These are phyloP conservation scores for Rhizopus arrhizus DNA, from an alignment of 371 early-diverging fungal species.

Conservation along the genomic window DNA sequence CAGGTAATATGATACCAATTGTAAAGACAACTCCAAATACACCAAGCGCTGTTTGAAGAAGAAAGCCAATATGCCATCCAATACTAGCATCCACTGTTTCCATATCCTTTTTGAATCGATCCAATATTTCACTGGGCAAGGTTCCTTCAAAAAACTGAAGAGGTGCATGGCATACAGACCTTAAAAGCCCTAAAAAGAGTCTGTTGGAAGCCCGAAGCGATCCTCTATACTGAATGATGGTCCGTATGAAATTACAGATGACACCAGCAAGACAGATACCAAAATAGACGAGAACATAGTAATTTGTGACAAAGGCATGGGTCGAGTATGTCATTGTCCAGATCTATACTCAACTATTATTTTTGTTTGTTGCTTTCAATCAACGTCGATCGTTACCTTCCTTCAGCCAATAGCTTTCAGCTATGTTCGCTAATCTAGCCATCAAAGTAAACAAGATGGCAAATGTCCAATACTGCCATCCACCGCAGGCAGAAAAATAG, in stretches of 20 bases:
- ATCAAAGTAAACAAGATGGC: conserved; percentile 38
- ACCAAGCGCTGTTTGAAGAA: conserved; percentile 64
- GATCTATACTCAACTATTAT: conserved; percentile 20
- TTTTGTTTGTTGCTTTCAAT: background rate
- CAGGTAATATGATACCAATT: conserved; percentile 64
- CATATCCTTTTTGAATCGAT: conserved; percentile 87
- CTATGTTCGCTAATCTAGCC: conserved; percentile 37
- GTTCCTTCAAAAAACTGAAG: conserved; percentile 88
- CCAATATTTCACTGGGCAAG: conserved; percentile 85
- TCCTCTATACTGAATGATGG: conserved; percentile 61
- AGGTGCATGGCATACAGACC: conserved; percentile 67
- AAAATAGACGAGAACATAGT: conserved; percentile 41
- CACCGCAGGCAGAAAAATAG: conserved; percentile 50
- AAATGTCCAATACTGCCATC: conserved; percentile 44
- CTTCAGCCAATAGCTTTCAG: conserved; percentile 58
- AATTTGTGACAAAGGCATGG: conserved; percentile 17
- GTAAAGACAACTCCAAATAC: conserved; percentile 72
- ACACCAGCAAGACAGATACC: conserved; percentile 37
- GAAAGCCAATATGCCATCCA: conserved; percentile 68
- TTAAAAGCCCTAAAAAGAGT: conserved; percentile 61
- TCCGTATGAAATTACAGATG: conserved; percentile 49
- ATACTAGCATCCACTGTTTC: conserved; percentile 77
- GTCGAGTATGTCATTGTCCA: conserved; percentile 40
- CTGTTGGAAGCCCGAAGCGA: conserved; percentile 65
- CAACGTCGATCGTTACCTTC: conserved; percentile 35